These are phyloP conservation scores for Penicillium ucsense DNA, from an alignment of 495 filamentous ascomycete species.

Conservation along the genomic window DNA sequence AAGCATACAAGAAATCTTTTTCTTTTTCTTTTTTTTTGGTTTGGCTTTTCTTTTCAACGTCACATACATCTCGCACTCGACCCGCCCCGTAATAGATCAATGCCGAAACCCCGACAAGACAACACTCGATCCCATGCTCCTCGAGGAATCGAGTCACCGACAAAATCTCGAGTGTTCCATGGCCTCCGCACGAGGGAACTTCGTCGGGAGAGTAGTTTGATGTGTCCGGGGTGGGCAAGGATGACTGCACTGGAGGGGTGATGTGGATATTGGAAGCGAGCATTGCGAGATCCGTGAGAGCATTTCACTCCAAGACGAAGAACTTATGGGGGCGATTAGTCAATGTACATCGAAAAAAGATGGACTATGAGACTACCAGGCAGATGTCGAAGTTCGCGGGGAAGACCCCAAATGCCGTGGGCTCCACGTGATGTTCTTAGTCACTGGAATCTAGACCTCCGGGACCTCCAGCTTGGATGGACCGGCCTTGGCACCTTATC, in stretches of 20 bases:
- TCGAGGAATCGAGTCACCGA: constrained; percentile 19
- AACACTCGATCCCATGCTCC: constrained; percentile 19
- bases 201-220: constrained; percentile 13
- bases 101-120: constrained; percentile 19
- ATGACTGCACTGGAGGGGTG: constrained; percentile 8
- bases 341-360: too few species aligned
- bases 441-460: constrained; percentile 9
- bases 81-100: constrained; percentile 22
- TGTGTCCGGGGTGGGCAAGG: constrained; percentile 4
- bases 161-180: constrained; percentile 21
- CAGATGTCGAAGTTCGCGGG: constrained; percentile 6
- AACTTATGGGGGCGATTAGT: too few species aligned
- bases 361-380: too few species aligned
- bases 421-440: constrained; percentile 10
- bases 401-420: constrained; percentile 5
- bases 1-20: not conserved
- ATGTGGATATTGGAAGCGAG: constrained; percentile 13
- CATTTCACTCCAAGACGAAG: too few species aligned
- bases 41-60: too few species aligned
- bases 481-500: too few species aligned
- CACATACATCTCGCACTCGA: constrained; percentile 19
- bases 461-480: not conserved
- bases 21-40: too few species aligned
- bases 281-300: constrained; percentile 2
- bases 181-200: constrained; percentile 16